These are phyloP conservation scores for Euphorbia corollata DNA, from an alignment of 441 rosid genomes.

Conservation along the genomic window DNA sequence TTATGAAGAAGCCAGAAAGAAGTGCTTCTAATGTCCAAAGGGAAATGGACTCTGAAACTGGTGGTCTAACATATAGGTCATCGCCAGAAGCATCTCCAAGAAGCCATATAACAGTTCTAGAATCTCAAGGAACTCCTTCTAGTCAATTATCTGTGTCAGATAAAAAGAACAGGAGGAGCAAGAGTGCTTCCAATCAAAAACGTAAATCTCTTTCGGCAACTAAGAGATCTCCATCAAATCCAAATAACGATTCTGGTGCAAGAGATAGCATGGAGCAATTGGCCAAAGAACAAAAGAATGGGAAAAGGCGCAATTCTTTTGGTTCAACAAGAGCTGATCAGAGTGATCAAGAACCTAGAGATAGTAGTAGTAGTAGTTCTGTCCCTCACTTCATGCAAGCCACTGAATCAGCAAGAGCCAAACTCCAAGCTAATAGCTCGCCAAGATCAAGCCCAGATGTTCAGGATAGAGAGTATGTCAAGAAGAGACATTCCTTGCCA, in stretches of 20 bases:
- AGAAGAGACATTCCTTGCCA: slow-evolving; percentile 91
- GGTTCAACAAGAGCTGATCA: slow-evolving; percentile 40
- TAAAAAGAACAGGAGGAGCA: slow-evolving; percentile 40
- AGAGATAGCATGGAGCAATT: slow-evolving; percentile 45
- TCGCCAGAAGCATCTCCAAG: slow-evolving; percentile 61
- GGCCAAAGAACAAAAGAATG: slow-evolving; percentile 52
- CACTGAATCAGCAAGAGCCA: slow-evolving; percentile 87
- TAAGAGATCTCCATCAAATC: slow-evolving; percentile 54
- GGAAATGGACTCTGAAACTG: slow-evolving; percentile 32
- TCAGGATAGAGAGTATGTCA: slow-evolving; percentile 61
- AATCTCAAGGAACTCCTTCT: slow-evolving; percentile 80
- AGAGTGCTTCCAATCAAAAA: slow-evolving; percentile 47
- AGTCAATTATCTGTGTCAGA: slow-evolving; percentile 61
- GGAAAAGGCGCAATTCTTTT: slow-evolving; percentile 60
- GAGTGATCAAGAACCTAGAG: slow-evolving; percentile 64
- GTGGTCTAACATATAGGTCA: slow-evolving; percentile 33
- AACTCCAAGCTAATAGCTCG: slow-evolving; percentile 65
- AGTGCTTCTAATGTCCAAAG: slow-evolving; percentile 33
- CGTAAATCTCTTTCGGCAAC: slow-evolving; percentile 44
- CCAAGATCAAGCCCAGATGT: slow-evolving; percentile 94
- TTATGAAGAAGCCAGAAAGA: slow-evolving; percentile 31
- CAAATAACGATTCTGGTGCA: slow-evolving; percentile 44
- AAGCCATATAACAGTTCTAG: slow-evolving; percentile 56
- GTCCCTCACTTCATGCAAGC: slow-evolving; percentile 93
- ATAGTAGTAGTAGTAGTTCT: slow-evolving; percentile 52